Evolutionary conservation across 192 early-diverging fungal genomes (phyloP).

Genomic region (Coemansia sp.): DNA sequence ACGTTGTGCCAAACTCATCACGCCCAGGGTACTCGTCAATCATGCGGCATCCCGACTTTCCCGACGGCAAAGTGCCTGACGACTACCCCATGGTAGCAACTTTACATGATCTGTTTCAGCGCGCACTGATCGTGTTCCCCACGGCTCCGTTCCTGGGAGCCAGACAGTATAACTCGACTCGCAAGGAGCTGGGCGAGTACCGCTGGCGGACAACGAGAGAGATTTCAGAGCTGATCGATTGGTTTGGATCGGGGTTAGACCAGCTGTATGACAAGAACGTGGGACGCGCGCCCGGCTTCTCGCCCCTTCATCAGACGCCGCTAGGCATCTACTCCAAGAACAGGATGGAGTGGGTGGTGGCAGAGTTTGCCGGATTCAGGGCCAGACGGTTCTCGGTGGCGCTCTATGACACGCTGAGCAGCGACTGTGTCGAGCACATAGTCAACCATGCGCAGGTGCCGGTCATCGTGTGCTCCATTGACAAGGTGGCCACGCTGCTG

Average conservation of each 20-base stretch:
- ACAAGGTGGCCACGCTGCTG: conserved; percentile 55
- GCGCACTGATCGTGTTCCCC: conserved; percentile 51
- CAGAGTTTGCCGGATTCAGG: conserved; percentile 59
- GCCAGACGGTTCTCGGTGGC: conserved; percentile 64
- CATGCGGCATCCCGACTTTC: conserved; percentile 21
- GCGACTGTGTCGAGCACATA: conserved; percentile 72
- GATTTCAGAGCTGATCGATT: conserved; percentile 55
- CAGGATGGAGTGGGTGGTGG: conserved; percentile 67
- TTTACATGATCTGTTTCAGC: conserved; percentile 27
- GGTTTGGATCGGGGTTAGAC: conserved; percentile 65
- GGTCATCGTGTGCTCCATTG: conserved; percentile 59
- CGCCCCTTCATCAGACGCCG: conserved; percentile 20
- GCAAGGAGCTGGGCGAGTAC: conserved; percentile 54
- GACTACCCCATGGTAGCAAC: conserved; percentile 21
- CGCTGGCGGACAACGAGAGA: conserved; percentile 65
- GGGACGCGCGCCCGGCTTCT: conserved; percentile 5
- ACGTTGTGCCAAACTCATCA: conserved; percentile 21
- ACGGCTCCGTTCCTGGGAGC: conserved; percentile 61
- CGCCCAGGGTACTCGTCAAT: conserved; percentile 31
- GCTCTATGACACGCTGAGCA: conserved; percentile 84
- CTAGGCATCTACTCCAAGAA: conserved; percentile 71
- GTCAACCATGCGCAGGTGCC: conserved; percentile 71
- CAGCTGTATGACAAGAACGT: conserved; percentile 52
- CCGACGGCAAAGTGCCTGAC: conserved; percentile 12
- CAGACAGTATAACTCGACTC: conserved; percentile 52